Evolutionary conservation across 495 filamentous ascomycete genomes (phyloP), one percentile per base, ranked within the genome.

Genomic region (Trichoderma erinaceum): DNA sequence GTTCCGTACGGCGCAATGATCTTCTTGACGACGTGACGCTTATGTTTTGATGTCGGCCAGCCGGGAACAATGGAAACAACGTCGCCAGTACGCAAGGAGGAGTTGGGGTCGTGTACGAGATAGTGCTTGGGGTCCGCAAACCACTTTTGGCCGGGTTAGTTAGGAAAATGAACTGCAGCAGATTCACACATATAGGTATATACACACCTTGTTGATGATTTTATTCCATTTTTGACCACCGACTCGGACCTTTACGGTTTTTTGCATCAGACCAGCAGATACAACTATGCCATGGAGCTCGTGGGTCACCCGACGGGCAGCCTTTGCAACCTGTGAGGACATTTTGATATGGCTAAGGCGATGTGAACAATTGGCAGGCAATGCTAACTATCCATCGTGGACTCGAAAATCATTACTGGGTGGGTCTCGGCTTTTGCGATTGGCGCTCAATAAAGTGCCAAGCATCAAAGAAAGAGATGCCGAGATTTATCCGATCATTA

Each of bases 61-160:
- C 88, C 88, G 25, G 87, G 84, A 25, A 84, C 84, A 74, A 95
- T 90, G 75, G 88, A 85, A n/a, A 96, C 87, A 16, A 94, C 85
- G 76, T 96, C 92, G 73, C 92, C 92, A 63, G 83, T 80, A 67
- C 88, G 85, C 64, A 92, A 80, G 16, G 90, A 92, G 80, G 88
- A 85, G 73, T 75, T 78, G 8, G 91, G 92, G 80, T 96, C 92
- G 75, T 90, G 85, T 18, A 93, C 91, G 43, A 93, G 83, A 77
- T 82, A 76, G 66, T 77, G 78, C 43, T 76, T 72, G 8, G 78
- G 78, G 18, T 76, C 69, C 70, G 83, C 78, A 73, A 84, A 85
- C 74, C 77, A 77, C 84, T 86, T 63, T 23, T 44, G 63, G 44
- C 56, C 41, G n/a, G n/a, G 66, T 68, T n/a, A 66, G 69, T 27